phyloP scores from a whole-genome alignment of 257 asterid genomes.

The Fraxinus americana region DNA sequence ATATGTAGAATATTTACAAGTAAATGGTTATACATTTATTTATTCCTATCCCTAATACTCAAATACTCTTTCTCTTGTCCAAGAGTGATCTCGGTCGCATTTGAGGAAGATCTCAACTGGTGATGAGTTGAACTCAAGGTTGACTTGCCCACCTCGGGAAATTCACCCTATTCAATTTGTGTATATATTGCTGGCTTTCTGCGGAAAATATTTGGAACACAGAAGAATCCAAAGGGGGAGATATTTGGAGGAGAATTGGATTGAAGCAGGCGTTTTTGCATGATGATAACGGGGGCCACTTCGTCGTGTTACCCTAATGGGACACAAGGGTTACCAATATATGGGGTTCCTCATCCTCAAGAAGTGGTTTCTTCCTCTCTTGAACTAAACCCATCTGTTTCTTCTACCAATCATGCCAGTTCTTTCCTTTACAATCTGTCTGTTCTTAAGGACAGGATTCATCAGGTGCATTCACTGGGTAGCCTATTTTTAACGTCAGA shows the following conservation, averaged over 20 bases:
- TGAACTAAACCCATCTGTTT: constrained; percentile 29
- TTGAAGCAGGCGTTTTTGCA: constrained; percentile 4
- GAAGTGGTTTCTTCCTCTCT: constrained; percentile 30
- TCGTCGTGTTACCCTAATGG: constrained; percentile 42
- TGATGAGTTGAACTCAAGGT: constrained; percentile 49
- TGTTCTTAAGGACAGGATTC: constrained; percentile 58
- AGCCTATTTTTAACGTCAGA: constrained; percentile 37
- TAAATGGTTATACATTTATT: too few species aligned
- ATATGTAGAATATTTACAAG: too few species aligned
- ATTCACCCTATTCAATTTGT: too few species aligned
- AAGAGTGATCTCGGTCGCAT: constrained; percentile 45
- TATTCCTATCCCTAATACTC: neutral
- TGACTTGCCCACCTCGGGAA: constrained; percentile 43
- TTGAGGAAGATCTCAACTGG: constrained; percentile 67
- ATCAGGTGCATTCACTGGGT: constrained; percentile 65
- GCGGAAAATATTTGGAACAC: neutral
- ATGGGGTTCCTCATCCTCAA: constrained; percentile 33
- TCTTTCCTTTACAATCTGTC: constrained; percentile 67
- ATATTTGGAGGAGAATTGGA: constrained; percentile 10
- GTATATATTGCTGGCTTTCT: too few species aligned
- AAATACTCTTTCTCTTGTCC: constrained; percentile 28
- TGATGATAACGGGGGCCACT: constrained; percentile 42
- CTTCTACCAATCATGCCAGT: constrained; percentile 23
- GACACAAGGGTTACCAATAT: constrained; percentile 36
- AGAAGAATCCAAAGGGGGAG: constrained; percentile 7